phyloP scores from a whole-genome alignment of 805 yeast species.

The Blastobotrys robertii region DNA sequence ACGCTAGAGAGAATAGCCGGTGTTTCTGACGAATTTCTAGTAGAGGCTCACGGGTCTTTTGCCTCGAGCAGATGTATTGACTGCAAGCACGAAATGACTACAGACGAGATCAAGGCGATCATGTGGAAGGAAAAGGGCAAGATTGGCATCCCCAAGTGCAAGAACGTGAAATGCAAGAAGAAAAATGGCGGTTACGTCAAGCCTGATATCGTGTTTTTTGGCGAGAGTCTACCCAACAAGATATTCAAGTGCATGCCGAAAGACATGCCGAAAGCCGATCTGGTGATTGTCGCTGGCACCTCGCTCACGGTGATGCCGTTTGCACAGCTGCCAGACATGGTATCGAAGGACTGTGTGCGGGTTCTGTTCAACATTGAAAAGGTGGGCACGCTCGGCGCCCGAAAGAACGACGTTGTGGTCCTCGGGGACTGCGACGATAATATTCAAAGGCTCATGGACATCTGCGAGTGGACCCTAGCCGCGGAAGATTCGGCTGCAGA shows the following conservation, averaged over 20 bases:
- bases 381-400: constrained; percentile 58
- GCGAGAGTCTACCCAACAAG: constrained; percentile 67
- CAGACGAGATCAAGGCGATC: constrained; percentile 14
- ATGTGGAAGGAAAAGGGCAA: constrained; percentile 15
- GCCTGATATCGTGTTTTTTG: constrained; percentile 92
- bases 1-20: constrained; percentile 86
- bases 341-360: constrained; percentile 39
- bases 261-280: constrained; percentile 43
- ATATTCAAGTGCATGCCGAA: constrained; percentile 64
- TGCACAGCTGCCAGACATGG: constrained; percentile 70
- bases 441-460: constrained; percentile 41
- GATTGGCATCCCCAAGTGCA: constrained; percentile 37
- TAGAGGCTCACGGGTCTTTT: constrained; percentile 95
- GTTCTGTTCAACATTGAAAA: constrained; percentile 63
- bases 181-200: constrained; percentile 69
- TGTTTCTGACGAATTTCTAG: constrained; percentile 47
- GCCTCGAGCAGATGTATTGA: constrained; percentile 75
- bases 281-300: constrained; percentile 87
- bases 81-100: constrained; percentile 48
- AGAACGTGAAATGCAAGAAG: constrained; percentile 7
- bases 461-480: constrained; percentile 51
- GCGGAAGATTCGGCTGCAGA: constrained; percentile 8
- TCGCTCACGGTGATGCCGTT: constrained; percentile 86
- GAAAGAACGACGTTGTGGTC: constrained; percentile 52
- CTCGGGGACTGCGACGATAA: constrained; percentile 60